These are phyloP conservation scores for Ascomycota sp. DNA, from an alignment of 2,329 filamentous ascomycete species.

Conservation along the genomic window DNA sequence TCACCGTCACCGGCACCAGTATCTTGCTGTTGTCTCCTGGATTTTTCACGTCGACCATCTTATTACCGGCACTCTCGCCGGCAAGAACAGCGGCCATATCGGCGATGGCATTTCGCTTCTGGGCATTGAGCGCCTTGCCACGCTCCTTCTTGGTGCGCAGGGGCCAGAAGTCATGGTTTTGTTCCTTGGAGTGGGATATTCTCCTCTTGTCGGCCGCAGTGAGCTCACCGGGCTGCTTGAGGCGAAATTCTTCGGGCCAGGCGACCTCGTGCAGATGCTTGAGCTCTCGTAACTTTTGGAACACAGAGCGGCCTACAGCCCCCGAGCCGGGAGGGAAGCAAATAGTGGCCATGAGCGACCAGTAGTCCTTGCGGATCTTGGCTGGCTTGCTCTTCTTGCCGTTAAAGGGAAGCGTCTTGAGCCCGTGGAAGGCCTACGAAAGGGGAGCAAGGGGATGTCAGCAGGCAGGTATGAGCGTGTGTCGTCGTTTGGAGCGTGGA, in stretches of 20 bases:
- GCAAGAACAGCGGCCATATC: slow-evolving; percentile 39
- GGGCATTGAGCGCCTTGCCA: slow-evolving; percentile 33
- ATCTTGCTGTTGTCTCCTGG: too few relatives aligned
- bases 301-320: slow-evolving; percentile 35
- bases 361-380: slow-evolving; percentile 47
- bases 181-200: slow-evolving; percentile 13
- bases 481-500: background rate
- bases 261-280: slow-evolving; percentile 39
- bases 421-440: slow-evolving; percentile 18
- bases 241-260: slow-evolving; percentile 30
- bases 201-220: slow-evolving; percentile 14
- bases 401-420: slow-evolving; percentile 41
- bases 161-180: too few relatives aligned
- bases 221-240: slow-evolving; percentile 15
- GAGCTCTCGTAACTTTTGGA: slow-evolving; percentile 44
- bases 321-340: slow-evolving; percentile 32
- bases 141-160: slow-evolving; percentile 21
- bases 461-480: too few relatives aligned
- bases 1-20: slow-evolving; percentile 23
- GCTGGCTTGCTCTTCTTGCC: slow-evolving; percentile 46
- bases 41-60: slow-evolving; percentile 14
- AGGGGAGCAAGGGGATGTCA: too few relatives aligned
- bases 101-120: slow-evolving; percentile 40
- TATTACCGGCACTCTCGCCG: slow-evolving; percentile 30
- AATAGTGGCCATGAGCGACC: slow-evolving; percentile 39